Conservation (phyloP, 306 rosid species). For the Begonia loranthoides region DNA sequence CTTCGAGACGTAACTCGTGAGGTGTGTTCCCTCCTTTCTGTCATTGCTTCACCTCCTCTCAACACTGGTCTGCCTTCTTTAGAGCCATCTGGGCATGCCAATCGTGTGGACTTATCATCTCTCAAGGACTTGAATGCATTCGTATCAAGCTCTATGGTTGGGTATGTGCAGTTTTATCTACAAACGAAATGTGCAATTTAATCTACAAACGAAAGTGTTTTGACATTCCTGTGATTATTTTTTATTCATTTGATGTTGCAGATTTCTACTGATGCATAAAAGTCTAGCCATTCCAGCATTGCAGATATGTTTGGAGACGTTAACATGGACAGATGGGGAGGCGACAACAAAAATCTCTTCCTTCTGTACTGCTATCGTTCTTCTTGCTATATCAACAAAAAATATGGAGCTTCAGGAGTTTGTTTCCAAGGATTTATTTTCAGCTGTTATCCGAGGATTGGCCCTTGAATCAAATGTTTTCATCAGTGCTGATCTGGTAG, state of each 20-base stretch:
- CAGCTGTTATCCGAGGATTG: constrained; percentile 70
- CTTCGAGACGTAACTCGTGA: constrained; percentile 87
- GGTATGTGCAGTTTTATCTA: constrained; percentile 33
- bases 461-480: constrained; percentile 88
- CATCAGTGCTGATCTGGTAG: constrained; percentile 78
- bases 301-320: constrained; percentile 58
- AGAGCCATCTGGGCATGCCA: constrained; percentile 80
- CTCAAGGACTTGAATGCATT: constrained; percentile 62
- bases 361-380: constrained; percentile 51
- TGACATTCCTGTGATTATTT: constrained; percentile 7
- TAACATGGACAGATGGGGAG: constrained; percentile 87
- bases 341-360: constrained; percentile 68
- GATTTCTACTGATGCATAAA: constrained; percentile 74
- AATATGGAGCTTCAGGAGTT: constrained; percentile 53
- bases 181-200: constrained; percentile 8
- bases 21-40: constrained; percentile 58
- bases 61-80: constrained; percentile 72
- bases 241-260: constrained; percentile 13
- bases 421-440: constrained; percentile 75
- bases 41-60: constrained; percentile 56
- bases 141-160: constrained; percentile 66
- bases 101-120: constrained; percentile 45
- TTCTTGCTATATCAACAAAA: constrained; percentile 42
- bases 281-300: constrained; percentile 60
- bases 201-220: constrained; percentile 4